Percentiles rank a stretch among this genome's conserved stretches.
Evolutionary conservation across 805 yeast genomes (phyloP).

Genomic region (Wickerhamomyces xylosicus): DNA sequence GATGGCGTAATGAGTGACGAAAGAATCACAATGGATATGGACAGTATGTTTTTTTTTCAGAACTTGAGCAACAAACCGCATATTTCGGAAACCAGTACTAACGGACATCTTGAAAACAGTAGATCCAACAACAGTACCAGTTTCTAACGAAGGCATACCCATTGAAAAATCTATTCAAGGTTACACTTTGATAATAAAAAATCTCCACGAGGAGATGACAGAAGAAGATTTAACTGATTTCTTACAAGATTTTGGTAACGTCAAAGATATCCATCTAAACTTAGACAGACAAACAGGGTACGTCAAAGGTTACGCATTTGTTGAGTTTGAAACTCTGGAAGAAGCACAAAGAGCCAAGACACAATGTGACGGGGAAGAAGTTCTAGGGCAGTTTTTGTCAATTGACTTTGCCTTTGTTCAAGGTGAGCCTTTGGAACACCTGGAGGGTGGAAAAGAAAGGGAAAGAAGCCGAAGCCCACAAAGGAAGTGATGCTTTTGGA

Average conservation of each 20-base stretch:
- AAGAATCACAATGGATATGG: too few relatives aligned
- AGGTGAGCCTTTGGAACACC: not conserved
- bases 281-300: slow-evolving; percentile 32
- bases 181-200: slow-evolving; percentile 28
- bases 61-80: not conserved
- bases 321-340: slow-evolving; percentile 23
- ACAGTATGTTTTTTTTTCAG: not conserved
- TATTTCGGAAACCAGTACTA: too few relatives aligned
- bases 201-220: slow-evolving; percentile 33
- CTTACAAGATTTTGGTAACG: slow-evolving; percentile 30
- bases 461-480: not conserved
- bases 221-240: slow-evolving; percentile 33
- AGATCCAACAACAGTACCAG: not conserved
- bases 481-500: not conserved
- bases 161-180: slow-evolving; percentile 24
- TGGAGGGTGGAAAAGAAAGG: not conserved
- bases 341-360: slow-evolving; percentile 26
- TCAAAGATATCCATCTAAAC: slow-evolving; percentile 29
- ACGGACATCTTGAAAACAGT: not conserved
- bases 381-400: slow-evolving; percentile 23
- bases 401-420: slow-evolving; percentile 31
- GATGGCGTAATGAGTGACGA: too few relatives aligned
- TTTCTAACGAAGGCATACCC: slow-evolving; percentile 8
- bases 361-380: slow-evolving; percentile 20
- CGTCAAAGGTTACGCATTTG: slow-evolving; percentile 27